Conservation (phyloP, 2,329 filamentous ascomycete genomes). For the Escovopsis sp. region DNA sequence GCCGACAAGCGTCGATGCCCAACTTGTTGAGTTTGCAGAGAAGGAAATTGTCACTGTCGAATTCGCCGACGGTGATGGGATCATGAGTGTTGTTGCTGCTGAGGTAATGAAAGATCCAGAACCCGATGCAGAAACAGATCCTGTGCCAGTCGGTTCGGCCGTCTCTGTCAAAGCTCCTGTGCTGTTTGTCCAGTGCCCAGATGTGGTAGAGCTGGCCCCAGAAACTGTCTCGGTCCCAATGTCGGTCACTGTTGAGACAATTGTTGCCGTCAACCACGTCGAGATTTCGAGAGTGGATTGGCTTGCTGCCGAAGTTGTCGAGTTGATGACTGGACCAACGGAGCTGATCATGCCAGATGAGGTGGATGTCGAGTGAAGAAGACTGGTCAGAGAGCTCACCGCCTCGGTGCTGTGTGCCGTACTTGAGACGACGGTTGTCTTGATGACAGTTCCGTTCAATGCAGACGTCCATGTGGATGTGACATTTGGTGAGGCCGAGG, state of each 20-base stretch:
- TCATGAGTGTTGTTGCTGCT: constrained; percentile 1
- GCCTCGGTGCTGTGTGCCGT: background rate
- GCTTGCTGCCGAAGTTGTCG: constrained; percentile 1
- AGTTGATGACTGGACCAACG: constrained; percentile 3
- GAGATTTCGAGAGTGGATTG: background rate
- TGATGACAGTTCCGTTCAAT: constrained; percentile 4
- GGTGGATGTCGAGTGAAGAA: constrained; percentile 1
- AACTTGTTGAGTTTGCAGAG: background rate
- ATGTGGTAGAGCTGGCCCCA: background rate
- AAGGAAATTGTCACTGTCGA: background rate
- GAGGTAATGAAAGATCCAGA: constrained; percentile 1
- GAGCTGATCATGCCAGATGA: constrained; percentile 3
- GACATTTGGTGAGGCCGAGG: too few relatives aligned
- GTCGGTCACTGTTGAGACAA: background rate
- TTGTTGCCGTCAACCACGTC: background rate
- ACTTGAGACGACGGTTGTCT: background rate
- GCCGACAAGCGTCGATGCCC: background rate
- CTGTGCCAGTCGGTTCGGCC: background rate
- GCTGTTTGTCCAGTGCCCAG: constrained; percentile 2
- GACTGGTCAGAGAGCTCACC: background rate
- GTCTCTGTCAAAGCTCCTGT: constrained; percentile 3
- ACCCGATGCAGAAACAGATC: background rate
- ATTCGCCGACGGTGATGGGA: background rate
- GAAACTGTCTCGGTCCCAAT: constrained; percentile 1
- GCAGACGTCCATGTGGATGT: background rate